Evolutionary conservation across 176 grass and related monocot genomes (phyloP), one percentile per base, ranked within the genome.

Genomic region (Cocos nucifera): DNA sequence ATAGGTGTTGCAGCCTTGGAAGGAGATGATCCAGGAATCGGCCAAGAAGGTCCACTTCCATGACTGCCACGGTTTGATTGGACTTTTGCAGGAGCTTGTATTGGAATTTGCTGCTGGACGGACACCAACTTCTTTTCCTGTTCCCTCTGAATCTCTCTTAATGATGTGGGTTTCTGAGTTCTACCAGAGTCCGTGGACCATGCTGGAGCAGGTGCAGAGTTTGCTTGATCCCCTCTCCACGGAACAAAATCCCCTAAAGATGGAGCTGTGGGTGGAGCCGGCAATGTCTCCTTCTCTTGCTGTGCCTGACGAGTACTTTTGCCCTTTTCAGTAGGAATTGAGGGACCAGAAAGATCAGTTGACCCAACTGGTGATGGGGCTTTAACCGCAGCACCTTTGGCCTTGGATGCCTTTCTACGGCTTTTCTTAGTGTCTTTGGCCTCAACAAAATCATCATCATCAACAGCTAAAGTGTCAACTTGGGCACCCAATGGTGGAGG

Each of bases 171-270:
- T 57, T 67, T 98, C 15, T 86, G 82, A 58, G 62, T 55, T 71
- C 89, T 98, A 39, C 65, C 73, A 62, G 93, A 71, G 64, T 98
- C 87, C 51, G 59, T 80, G 28, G 84, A 98, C 94, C 94, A 98
- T 53, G 87, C 94, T 78, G 85, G 94, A 71, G 83, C 64, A 71
- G 83, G 69, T 2, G 67, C 62, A 67, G 82, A 68, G 53, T 58
- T 88, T 70, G 73, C 19, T 22, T 78, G 81, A 68, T 98, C 88
- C 50, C 59, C 86, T 79, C 83, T 98, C 81, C 87, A 98, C 61
- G 70, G 80, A 85, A 98, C 85, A 85, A 98, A 92, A 86, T 93
- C 87, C 54, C 88, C 84, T 54, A 98, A 65, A n/a, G 88, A 98
- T 65, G 88, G 88, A 56, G 84, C 94, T 65, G 59, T 67, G 54